Base-by-base conservation (phyloP, 2,329 filamentous ascomycete species). In the Xylogone sp. region DNA sequence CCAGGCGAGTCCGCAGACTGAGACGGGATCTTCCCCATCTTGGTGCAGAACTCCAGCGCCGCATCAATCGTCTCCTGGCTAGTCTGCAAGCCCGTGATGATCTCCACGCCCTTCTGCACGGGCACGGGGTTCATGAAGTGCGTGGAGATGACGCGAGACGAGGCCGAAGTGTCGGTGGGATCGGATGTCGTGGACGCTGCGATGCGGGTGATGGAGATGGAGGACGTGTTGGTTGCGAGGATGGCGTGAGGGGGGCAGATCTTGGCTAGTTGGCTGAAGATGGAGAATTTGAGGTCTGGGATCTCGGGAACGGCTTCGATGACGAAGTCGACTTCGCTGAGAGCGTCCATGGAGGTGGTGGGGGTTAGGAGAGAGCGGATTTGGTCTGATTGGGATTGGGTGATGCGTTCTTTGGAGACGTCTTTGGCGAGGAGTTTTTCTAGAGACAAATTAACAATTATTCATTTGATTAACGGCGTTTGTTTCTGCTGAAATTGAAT, bases 121-220 rank as follows among this genome's bases (percentile, higher is more conserved):
- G 94, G 94, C 0, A 99, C 94, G 0, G 94, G 94, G 76, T 99
- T 99, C 94, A 99, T 99, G 73, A 99, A 99, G 71, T 99, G 94
- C 16, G 94, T 97, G 48, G 90, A 90, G 50, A 99, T 84, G 9
- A 99, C 94, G 45, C 94, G 87, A 5, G 90, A 93, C 43, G 90
- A 87, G 42, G 86, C 88, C 43, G 85, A 86, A 21, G 89, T 84
- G 64, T 96, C 88, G 18, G 75, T 93, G 1, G 90, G 87, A 65
- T 96, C 83, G 51, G 77, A 76, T 21, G 84, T 87, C 1, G 93
- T 93, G 9, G 92, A 83, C 3, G 94, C 92, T 19, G 94, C 94
- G 63, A 99, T 97, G 66, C 87, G 88, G 43, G 94, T 99, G 69
- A 99, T 97, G 54, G 90, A 93, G 68, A 99, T 99, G 55, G 91